Evolutionary conservation across 2,329 filamentous ascomycete species (phyloP).

Genomic region (Capronia americana): DNA sequence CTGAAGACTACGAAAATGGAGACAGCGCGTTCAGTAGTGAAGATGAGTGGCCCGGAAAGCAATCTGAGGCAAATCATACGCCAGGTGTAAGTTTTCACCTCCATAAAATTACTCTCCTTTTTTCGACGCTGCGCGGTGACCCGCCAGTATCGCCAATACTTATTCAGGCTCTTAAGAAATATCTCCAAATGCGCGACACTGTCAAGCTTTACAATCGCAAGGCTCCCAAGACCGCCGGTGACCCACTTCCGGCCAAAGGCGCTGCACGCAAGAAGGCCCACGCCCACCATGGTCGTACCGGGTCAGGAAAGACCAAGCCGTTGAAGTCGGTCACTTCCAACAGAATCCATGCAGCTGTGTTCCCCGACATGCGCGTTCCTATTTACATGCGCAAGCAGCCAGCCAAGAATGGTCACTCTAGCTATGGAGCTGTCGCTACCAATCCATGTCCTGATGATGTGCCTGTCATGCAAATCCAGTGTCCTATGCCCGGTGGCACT

Average conservation of each 20-base stretch:
- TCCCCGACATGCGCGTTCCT: constrained; percentile 29
- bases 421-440: background rate
- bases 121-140: background rate
- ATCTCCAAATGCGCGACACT: background rate
- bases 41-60: background rate
- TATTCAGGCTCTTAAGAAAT: background rate
- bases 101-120: background rate
- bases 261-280: background rate
- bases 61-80: background rate
- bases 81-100: background rate
- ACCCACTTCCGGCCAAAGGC: background rate
- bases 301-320: background rate
- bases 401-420: background rate
- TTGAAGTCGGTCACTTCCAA: constrained; percentile 10
- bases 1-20: background rate
- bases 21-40: background rate
- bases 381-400: constrained; percentile 13
- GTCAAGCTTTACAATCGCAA: background rate
- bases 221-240: background rate
- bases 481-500: constrained; percentile 26
- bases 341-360: constrained; percentile 20
- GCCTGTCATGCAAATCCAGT: constrained; percentile 25
- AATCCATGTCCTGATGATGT: background rate
- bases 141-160: background rate
- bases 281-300: background rate